Evolutionary conservation across 768 basidiomycete genomes (phyloP).

Genomic region (Dentipellis fragilis): DNA sequence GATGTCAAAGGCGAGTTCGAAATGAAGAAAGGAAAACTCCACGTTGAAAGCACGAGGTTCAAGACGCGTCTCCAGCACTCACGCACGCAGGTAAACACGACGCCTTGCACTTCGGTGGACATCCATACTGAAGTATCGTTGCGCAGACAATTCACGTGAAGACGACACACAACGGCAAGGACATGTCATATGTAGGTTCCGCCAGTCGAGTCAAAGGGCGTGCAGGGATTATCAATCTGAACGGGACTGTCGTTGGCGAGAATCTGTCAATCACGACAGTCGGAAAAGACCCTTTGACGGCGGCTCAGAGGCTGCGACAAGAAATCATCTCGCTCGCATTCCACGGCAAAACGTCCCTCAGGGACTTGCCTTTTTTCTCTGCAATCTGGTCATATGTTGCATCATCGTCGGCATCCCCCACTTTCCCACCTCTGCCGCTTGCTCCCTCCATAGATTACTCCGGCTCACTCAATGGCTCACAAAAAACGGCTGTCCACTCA

Average conservation of each 20-base stretch:
- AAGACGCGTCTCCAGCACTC: constrained; percentile 33
- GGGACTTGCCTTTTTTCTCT: constrained; percentile 18
- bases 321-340: constrained; percentile 16
- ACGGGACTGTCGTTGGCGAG: not conserved
- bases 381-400: constrained; percentile 8
- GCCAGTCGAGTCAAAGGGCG: constrained; percentile 27
- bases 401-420: not conserved
- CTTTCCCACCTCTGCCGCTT: not conserved
- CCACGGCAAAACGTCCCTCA: constrained; percentile 11
- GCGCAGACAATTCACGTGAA: constrained; percentile 9
- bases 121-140: too few relatives aligned
- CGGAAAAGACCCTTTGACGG: constrained; percentile 13
- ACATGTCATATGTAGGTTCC: constrained; percentile 9
- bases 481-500: constrained; percentile 18
- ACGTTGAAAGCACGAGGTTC: constrained; percentile 30
- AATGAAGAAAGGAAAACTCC: constrained; percentile 21
- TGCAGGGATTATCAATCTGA: constrained; percentile 21
- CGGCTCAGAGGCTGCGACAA: constrained; percentile 13
- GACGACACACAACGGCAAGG: not conserved
- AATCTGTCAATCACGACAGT: constrained; percentile 7
- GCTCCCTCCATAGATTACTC: not conserved
- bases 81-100: constrained; percentile 26
- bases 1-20: constrained; percentile 24
- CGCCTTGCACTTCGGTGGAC: not conserved
- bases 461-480: constrained; percentile 18